A percentile compares a stretch with the other conserved stretches of the same genome.
phyloP scores from a whole-genome alignment of 2,329 filamentous ascomycete species.

The Paracoccidioides lutzii region DNA sequence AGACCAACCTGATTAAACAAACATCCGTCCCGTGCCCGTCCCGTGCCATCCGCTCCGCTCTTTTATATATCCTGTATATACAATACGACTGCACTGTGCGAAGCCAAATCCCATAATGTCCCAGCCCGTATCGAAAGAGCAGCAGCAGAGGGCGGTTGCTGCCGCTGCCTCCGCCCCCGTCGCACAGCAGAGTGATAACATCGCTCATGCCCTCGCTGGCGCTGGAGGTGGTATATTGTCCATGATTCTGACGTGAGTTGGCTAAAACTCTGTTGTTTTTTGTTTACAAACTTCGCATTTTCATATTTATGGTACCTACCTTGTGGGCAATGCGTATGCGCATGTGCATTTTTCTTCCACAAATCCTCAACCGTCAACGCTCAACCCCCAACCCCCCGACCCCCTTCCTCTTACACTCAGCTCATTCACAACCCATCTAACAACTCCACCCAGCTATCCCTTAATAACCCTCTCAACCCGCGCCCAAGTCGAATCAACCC shows the following conservation, averaged over 20 bases:
- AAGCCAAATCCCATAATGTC: constrained; percentile 23
- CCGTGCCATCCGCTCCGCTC: background rate
- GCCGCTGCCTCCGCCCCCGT: constrained; percentile 53
- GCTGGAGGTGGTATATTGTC: constrained; percentile 88
- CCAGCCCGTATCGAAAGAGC: constrained; percentile 21
- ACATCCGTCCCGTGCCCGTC: too few species aligned
- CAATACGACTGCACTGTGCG: too few species aligned
- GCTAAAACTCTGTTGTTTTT: too few species aligned
- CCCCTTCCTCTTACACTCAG: too few species aligned
- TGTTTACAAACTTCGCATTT: too few species aligned
- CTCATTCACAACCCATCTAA: background rate
- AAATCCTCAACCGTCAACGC: too few species aligned
- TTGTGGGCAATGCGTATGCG: too few species aligned
- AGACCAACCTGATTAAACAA: too few species aligned
- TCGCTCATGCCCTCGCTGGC: constrained; percentile 85
- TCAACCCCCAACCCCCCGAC: too few species aligned
- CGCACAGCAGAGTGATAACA: constrained; percentile 84
- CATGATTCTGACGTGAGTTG: constrained; percentile 86
- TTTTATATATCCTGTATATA: background rate
- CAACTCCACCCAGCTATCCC: constrained; percentile 56
- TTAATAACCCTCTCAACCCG: constrained; percentile 95
- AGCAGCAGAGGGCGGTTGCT: constrained; percentile 28
- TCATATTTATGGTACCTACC: too few species aligned
- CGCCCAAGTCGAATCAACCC: constrained; percentile 93
- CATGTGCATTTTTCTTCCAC: too few species aligned